These are phyloP conservation scores for Thelonectria olida DNA, from an alignment of 2,329 filamentous ascomycete genomes.

Conservation along the genomic window DNA sequence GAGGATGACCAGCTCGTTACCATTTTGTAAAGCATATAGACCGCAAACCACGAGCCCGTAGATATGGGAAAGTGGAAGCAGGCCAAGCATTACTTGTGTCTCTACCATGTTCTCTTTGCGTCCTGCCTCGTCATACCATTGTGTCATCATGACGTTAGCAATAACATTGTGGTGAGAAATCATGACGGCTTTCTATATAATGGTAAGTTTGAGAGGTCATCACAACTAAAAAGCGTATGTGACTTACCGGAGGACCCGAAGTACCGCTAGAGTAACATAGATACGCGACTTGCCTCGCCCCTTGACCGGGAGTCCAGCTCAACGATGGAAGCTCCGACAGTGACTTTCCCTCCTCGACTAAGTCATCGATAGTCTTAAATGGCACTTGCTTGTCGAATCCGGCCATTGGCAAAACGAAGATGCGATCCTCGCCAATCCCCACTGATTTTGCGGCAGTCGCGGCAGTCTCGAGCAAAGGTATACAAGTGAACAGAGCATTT, in stretches of 20 bases:
- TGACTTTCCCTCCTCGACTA: conserved; percentile 68
- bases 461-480: conserved; percentile 70
- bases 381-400: conserved; percentile 47
- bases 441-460: conserved; percentile 70
- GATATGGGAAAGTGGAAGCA: conserved; percentile 84
- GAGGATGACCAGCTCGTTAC: conserved; percentile 77
- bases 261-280: conserved; percentile 85
- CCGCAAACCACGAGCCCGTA: conserved; percentile 79
- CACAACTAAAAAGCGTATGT: not conserved
- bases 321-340: conserved; percentile 61
- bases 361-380: conserved; percentile 72
- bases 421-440: conserved; percentile 67
- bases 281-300: conserved; percentile 74
- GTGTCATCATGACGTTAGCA: conserved; percentile 74
- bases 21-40: conserved; percentile 72
- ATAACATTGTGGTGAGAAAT: conserved; percentile 84
- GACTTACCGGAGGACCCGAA: conserved; percentile 75
- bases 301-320: conserved; percentile 71
- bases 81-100: conserved; percentile 64
- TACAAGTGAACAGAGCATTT: conserved; percentile 77
- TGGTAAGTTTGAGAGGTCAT: too few species aligned
- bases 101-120: conserved; percentile 47
- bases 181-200: conserved; percentile 79
- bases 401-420: conserved; percentile 77
- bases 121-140: conserved; percentile 50